Conservation (phyloP, 257 asterid genomes). For the Ehretia macrophylla region DNA sequence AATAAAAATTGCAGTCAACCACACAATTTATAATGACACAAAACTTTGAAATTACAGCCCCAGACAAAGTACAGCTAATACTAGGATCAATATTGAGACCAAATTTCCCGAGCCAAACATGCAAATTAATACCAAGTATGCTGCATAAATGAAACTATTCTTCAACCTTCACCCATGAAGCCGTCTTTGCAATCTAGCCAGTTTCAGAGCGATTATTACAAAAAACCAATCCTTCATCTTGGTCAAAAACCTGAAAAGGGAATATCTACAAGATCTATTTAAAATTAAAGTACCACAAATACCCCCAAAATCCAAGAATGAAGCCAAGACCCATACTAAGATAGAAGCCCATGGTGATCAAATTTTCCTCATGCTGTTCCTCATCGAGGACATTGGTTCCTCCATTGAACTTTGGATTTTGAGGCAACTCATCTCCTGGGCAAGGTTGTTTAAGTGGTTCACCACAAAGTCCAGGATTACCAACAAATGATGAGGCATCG, state of each 20-base stretch:
- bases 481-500: neutral
- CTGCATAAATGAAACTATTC: too few relatives aligned
- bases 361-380: neutral
- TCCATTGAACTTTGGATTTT: neutral
- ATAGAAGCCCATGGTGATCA: neutral
- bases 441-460: neutral
- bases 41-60: too few relatives aligned
- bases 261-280: neutral
- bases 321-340: neutral
- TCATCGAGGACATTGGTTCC: neutral
- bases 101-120: too few relatives aligned
- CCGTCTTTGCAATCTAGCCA: neutral
- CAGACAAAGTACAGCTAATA: too few relatives aligned
- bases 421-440: neutral
- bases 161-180: too few relatives aligned
- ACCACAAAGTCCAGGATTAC: conserved; percentile 2
- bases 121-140: too few relatives aligned
- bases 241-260: neutral
- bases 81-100: too few relatives aligned
- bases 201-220: neutral
- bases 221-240: neutral
- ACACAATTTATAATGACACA: too few relatives aligned
- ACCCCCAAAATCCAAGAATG: neutral
- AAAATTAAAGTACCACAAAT: neutral
- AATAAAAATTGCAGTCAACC: too few relatives aligned